Base-by-base conservation (phyloP, 179 eudicot species). In the Pouteria campechiana region DNA sequence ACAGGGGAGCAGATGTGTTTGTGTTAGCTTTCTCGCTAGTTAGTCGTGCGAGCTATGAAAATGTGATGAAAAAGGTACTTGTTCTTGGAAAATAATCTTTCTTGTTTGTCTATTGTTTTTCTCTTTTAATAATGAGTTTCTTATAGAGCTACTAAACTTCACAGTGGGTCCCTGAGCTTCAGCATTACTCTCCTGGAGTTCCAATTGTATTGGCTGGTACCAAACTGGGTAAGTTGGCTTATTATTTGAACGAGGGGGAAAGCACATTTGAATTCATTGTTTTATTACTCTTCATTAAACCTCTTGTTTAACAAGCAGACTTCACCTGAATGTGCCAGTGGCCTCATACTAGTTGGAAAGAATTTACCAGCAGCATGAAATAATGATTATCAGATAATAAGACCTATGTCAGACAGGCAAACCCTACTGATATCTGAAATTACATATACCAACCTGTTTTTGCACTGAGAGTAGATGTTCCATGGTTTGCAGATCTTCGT, bases 131-230 rank as follows among this genome's bases (percentile, higher is more conserved):
- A 21, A 5, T 21, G 37, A 33, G n/a, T 56, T 42, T 54, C 61
- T 50, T 25, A 52, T 44, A 25, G 35, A 23, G n/a, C n/a, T 13
- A 17, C 24, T 52, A 64, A 24, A 14, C 31, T 63, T 37, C 16
- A 33, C 95, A 89, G 97, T 89, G 97, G 97, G 76, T 89, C 55
- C 97, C 95, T 13, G 97, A 89, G 57, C 95, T 89, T 76, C 95
- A 89, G 73, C 97, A 89, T 63, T 69, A 45, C 72, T 93, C 97
- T 38, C 95, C 95, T 45, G 97, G 97, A 64, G 56, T 75, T 34
- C 97, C 97, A 6, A 41, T 89, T 17, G 97, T 89, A n/a, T 67
- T 89, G 40, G 94, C 61, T 52, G 97, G 97, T 64, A 89, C 97
- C 69, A 89, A 89, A 72, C 55, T 78, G 48, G 97, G 97, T 89